phyloP scores from a whole-genome alignment of 495 filamentous ascomycete species.

The Trichoderma asperelloides region DNA sequence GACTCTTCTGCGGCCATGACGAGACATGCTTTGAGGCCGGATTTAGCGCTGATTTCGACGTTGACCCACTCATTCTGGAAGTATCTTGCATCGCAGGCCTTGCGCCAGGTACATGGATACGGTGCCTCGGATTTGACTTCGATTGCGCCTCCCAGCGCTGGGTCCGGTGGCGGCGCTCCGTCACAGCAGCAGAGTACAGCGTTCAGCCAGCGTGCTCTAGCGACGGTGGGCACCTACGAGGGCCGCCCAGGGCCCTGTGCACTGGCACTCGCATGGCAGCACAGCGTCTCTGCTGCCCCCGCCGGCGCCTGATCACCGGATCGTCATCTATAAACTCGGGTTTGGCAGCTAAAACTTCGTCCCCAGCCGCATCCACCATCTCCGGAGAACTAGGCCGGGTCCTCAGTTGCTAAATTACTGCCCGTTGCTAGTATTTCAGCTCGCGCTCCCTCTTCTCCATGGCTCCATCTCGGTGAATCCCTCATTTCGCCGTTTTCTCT shows the following conservation, averaged over 20 bases:
- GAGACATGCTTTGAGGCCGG: background rate
- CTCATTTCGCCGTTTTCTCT: background rate
- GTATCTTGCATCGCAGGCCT: background rate
- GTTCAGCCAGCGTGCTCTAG: background rate
- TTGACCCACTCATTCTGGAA: background rate
- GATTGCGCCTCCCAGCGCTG: background rate
- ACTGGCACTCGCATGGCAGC: background rate
- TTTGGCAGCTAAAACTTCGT: constrained; percentile 4
- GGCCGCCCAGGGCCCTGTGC: background rate
- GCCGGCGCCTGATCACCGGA: constrained; percentile 3
- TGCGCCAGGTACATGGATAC: background rate
- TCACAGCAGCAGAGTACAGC: background rate
- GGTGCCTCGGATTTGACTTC: background rate
- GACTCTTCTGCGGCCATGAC: background rate
- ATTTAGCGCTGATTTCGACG: background rate
- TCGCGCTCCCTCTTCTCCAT: background rate
- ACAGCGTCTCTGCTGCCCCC: background rate
- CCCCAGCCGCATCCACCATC: constrained; percentile 3
- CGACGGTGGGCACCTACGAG: background rate
- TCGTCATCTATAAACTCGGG: background rate
- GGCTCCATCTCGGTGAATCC: constrained; percentile 1
- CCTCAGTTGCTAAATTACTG: background rate
- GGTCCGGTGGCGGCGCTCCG: background rate
- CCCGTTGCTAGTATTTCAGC: constrained; percentile 1
- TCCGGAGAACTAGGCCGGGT: background rate